Evolutionary conservation across 2,329 filamentous ascomycete species (phyloP).

Genomic region (Claviceps pazoutovae): DNA sequence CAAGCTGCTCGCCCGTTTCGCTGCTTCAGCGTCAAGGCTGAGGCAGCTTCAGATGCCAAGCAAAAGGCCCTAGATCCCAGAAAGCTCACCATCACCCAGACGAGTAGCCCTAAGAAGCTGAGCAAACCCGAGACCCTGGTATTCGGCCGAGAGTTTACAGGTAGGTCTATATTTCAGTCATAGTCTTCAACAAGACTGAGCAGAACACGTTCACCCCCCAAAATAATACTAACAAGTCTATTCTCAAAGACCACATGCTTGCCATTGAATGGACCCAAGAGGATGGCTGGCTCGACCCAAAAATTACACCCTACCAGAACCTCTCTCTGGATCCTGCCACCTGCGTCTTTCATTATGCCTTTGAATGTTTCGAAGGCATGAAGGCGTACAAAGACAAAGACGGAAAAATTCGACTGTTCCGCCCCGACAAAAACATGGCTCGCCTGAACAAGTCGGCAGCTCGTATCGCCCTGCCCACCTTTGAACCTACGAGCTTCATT

Average conservation of each 20-base stretch:
- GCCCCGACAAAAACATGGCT: constrained; percentile 91
- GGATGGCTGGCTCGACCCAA: constrained; percentile 69
- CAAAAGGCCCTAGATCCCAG: constrained; percentile 61
- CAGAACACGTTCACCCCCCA: no score
- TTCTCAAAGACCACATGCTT: constrained; percentile 80
- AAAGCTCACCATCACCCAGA: constrained; percentile 62
- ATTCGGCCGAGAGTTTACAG: constrained; percentile 85
- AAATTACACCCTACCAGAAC: constrained; percentile 90
- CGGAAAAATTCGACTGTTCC: constrained; percentile 73
- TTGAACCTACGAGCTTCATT: constrained; percentile 59
- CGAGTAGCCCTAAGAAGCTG: constrained; percentile 59
- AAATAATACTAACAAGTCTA: not conserved
- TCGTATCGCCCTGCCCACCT: constrained; percentile 84
- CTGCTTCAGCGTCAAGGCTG: constrained; percentile 39
- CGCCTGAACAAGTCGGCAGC: constrained; percentile 83
- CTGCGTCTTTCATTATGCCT: constrained; percentile 97
- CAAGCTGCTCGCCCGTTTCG: constrained; percentile 18
- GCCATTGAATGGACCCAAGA: constrained; percentile 81
- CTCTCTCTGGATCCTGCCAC: constrained; percentile 90
- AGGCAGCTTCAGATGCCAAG: constrained; percentile 34
- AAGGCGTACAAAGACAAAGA: constrained; percentile 90
- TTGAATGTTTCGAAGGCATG: constrained; percentile 97
- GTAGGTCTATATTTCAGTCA: constrained; percentile 26
- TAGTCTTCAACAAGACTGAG: not conserved
- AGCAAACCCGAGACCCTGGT: constrained; percentile 67